Conservation (phyloP, 768 basidiomycete species). For the Serendipita sp. region DNA sequence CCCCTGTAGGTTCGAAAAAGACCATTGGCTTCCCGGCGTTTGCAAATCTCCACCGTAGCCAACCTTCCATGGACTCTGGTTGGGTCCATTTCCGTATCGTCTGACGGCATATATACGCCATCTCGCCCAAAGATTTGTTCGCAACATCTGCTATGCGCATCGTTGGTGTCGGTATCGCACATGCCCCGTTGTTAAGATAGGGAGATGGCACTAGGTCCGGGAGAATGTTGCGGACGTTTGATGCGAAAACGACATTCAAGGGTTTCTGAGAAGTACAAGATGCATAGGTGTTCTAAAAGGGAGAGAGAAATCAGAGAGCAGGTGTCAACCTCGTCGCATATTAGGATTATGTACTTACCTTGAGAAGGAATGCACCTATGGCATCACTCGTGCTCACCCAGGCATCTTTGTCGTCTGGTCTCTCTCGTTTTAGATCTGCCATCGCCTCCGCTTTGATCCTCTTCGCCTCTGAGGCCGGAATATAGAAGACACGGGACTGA, state of each 20-base stretch:
- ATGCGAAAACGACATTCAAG: conserved; percentile 7
- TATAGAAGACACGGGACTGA: conserved; percentile 4
- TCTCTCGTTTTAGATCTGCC: conserved; percentile 4
- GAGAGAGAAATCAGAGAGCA: no score
- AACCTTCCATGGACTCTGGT: neutral
- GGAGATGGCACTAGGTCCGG: neutral
- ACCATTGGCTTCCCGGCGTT: conserved; percentile 6
- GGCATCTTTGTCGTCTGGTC: neutral
- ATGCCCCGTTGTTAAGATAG: no score
- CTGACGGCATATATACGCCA: no score
- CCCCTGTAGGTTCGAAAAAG: conserved; percentile 11
- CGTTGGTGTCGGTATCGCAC: no score
- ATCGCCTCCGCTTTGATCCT: conserved; percentile 8
- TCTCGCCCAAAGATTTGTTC: no score
- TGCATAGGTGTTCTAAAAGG: conserved; percentile 3
- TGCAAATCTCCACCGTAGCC: conserved; percentile 7
- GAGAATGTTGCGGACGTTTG: conserved; percentile 9
- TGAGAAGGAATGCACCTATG: conserved; percentile 8
- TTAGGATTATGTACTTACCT: conserved; percentile 4
- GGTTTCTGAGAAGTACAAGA: conserved; percentile 4
- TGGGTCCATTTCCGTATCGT: no score
- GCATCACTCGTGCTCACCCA: conserved; percentile 11
- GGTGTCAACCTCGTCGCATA: no score
- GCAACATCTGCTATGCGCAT: no score
- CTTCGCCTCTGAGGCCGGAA: conserved; percentile 8